These are phyloP conservation scores for Termitomyces sp. DNA, from an alignment of 768 basidiomycete genomes.

Conservation along the genomic window DNA sequence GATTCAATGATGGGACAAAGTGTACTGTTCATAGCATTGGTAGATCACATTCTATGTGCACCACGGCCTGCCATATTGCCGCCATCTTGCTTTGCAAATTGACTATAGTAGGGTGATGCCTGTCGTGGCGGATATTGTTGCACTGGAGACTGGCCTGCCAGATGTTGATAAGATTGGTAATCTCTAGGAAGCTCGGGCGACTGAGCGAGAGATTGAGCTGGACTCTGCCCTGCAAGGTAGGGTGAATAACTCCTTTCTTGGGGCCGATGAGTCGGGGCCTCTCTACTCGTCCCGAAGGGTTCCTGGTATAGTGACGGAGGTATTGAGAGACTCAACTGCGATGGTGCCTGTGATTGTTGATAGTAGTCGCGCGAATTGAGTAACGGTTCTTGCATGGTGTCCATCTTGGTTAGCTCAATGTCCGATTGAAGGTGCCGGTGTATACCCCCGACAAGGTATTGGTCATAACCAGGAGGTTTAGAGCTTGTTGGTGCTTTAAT, in stretches of 20 bases:
- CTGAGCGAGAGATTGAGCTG: conserved; percentile 19
- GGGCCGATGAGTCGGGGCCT: conserved; percentile 63
- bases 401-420: conserved; percentile 54
- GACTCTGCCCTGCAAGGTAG: conserved; percentile 18
- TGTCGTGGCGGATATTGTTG: conserved; percentile 24
- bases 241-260: conserved; percentile 35
- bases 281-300: conserved; percentile 34
- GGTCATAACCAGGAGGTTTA: conserved; percentile 45
- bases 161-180: conserved; percentile 12
- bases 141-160: conserved; percentile 5
- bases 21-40: neutral
- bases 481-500: conserved; percentile 29
- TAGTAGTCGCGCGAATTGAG: conserved; percentile 33
- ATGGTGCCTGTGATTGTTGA: conserved; percentile 29
- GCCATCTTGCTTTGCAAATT: conserved; percentile 21
- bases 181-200: conserved; percentile 18
- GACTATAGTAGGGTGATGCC: conserved; percentile 21
- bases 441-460: conserved; percentile 51
- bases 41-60: conserved; percentile 23
- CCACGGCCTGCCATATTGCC: conserved; percentile 37
- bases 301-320: conserved; percentile 38
- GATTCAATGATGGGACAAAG: neutral
- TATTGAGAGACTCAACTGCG: conserved; percentile 33
- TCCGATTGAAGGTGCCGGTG: conserved; percentile 20
- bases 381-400: conserved; percentile 59